Percentiles rank a stretch among this genome's conserved stretches.
Conservation (phyloP, 2,329 filamentous ascomycete genomes). For the Cercospora nicotianae region DNA sequence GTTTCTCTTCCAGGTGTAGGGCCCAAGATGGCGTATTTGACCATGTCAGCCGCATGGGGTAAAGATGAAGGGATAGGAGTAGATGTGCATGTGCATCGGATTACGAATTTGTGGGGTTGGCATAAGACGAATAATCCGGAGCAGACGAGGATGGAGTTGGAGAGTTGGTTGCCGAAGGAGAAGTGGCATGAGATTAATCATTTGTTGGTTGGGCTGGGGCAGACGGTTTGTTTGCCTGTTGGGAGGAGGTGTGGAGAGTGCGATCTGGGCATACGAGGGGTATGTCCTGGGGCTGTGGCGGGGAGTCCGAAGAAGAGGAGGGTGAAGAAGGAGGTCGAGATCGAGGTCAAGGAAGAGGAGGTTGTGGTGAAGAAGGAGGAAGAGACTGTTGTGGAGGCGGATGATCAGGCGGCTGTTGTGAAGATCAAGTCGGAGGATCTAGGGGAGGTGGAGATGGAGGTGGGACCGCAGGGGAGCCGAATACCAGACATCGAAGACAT, state of each 20-base stretch:
- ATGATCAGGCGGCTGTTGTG: slow-evolving; percentile 33
- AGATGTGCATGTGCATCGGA: slow-evolving; percentile 91
- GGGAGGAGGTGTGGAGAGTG: slow-evolving; percentile 83
- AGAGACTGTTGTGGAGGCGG: slow-evolving; percentile 33
- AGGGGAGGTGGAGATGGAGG: slow-evolving; percentile 27
- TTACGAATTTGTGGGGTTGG: slow-evolving; percentile 94
- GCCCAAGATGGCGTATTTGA: slow-evolving; percentile 92
- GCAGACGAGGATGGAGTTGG: slow-evolving; percentile 71
- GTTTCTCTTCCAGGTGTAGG: slow-evolving; percentile 81
- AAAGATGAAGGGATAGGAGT: slow-evolving; percentile 78
- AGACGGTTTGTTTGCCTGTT: slow-evolving; percentile 80
- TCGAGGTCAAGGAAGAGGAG: slow-evolving; percentile 33
- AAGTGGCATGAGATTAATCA: slow-evolving; percentile 92
- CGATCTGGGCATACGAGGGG: slow-evolving; percentile 69
- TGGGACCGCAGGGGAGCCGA: neutral
- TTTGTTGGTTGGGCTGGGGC: slow-evolving; percentile 82
- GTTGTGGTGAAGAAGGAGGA: slow-evolving; percentile 28
- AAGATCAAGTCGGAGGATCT: slow-evolving; percentile 34
- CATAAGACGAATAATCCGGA: slow-evolving; percentile 78
- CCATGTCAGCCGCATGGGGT: slow-evolving; percentile 74
- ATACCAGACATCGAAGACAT: slow-evolving; percentile 30
- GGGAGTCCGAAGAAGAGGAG: slow-evolving; percentile 51
- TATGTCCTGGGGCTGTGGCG: slow-evolving; percentile 62
- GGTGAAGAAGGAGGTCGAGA: slow-evolving; percentile 42
- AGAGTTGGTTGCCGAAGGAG: slow-evolving; percentile 80